Conservation (phyloP, 805 yeast species). For the Lipomyces yamanashiensis region DNA sequence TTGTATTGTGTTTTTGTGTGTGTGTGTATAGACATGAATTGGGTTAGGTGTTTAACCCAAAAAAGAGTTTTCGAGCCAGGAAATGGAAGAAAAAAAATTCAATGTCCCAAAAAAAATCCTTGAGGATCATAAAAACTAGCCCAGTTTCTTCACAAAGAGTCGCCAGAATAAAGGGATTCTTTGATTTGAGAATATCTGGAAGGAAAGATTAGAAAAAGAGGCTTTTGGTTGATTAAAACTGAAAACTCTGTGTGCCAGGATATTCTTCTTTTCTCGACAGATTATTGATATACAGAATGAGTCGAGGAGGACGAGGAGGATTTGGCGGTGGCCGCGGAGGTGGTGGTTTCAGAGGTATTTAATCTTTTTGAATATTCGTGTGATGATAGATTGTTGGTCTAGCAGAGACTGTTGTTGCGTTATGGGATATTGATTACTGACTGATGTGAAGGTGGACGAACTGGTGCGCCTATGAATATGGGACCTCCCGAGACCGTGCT, state of each 20-base stretch:
- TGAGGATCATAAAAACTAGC: background rate
- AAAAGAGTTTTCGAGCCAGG: background rate
- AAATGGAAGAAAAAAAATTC: slow-evolving; percentile 1
- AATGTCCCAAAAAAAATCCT: slow-evolving; percentile 12
- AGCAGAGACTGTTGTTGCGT: background rate
- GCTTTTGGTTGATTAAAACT: background rate
- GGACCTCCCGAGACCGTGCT: slow-evolving; percentile 95
- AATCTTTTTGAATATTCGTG: background rate
- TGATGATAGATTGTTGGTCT: background rate
- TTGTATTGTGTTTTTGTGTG: background rate
- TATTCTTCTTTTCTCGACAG: background rate
- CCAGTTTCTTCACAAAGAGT: too few relatives aligned
- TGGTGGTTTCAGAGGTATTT: slow-evolving; percentile 43
- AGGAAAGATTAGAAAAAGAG: background rate
- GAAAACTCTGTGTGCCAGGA: too few relatives aligned
- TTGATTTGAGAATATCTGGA: background rate
- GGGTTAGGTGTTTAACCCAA: slow-evolving; percentile 13
- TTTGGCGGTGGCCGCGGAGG: slow-evolving; percentile 65
- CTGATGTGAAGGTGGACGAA: slow-evolving; percentile 58
- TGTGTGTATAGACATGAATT: background rate
- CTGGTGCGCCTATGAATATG: slow-evolving; percentile 74
- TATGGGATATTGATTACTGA: background rate
- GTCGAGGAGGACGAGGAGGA: slow-evolving; percentile 64
- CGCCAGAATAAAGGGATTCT: background rate
- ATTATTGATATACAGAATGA: slow-evolving; percentile 49